Evolutionary conservation across 2,329 filamentous ascomycete species (phyloP).

Genomic region (Calonectria multiphialidica): DNA sequence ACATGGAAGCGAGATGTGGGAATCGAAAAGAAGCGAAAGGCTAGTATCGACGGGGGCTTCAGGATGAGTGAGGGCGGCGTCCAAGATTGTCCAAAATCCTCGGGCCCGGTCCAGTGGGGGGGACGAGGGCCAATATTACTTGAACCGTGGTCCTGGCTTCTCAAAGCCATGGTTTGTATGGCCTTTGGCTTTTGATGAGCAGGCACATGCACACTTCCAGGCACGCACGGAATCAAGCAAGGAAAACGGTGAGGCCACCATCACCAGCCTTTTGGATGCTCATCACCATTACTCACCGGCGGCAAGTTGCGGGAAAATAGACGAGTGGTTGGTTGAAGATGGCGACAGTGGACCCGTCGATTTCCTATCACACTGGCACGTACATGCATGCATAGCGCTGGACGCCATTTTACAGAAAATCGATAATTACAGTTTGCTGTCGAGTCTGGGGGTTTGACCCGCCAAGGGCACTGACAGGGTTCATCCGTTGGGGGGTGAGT

Average conservation of each 20-base stretch:
- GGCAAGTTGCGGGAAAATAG: conserved; percentile 9
- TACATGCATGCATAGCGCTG: not conserved
- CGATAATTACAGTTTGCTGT: conserved; percentile 5
- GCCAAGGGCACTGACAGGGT: not conserved
- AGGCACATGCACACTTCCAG: not conserved
- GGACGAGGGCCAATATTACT: not conserved
- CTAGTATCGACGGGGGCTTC: conserved; percentile 3
- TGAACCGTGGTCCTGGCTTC: not conserved
- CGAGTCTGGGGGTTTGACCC: not conserved
- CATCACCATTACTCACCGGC: not conserved
- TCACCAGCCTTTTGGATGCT: not conserved
- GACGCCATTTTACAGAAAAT: not conserved
- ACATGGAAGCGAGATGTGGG: conserved; percentile 4
- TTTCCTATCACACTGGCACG: not conserved
- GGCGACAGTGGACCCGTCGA: not conserved
- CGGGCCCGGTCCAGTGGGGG: not conserved
- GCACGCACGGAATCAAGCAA: not conserved
- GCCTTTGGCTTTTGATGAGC: not conserved
- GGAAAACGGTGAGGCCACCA: not conserved
- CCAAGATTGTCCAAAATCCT: not conserved
- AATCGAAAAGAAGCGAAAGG: conserved; percentile 9
- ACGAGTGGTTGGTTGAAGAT: not conserved
- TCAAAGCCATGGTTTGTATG: not conserved
- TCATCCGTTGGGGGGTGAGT: not conserved
- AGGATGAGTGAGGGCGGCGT: not conserved